Percentiles rank a stretch among this genome's conserved stretches.
phyloP scores from a whole-genome alignment of 2,329 filamentous ascomycete species.

The Epichloe sibirici region DNA sequence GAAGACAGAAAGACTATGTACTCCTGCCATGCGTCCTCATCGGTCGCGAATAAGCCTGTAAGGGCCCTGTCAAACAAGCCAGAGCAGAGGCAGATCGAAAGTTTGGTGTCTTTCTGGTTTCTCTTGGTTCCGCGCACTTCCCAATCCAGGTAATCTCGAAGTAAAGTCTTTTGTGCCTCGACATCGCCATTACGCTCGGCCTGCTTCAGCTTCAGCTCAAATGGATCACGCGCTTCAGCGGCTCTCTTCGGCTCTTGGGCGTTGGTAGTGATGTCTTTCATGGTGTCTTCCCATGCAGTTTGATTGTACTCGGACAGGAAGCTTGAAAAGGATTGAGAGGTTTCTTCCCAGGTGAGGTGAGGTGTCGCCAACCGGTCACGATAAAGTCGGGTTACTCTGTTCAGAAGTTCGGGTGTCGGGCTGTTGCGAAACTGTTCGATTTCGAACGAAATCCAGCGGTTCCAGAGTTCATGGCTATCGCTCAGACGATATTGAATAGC shows the following conservation, averaged over 20 bases:
- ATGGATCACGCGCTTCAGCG: constrained; percentile 46
- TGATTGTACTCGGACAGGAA: constrained; percentile 63
- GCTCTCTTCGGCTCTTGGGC: constrained; percentile 55
- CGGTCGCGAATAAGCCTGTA: constrained; percentile 54
- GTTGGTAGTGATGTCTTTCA: constrained; percentile 53
- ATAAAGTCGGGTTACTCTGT: constrained; percentile 57
- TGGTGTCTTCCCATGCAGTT: constrained; percentile 58
- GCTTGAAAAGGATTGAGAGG: constrained; percentile 60
- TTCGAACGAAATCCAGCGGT: constrained; percentile 63
- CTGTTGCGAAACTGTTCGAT: constrained; percentile 51
- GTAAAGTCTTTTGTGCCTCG: constrained; percentile 37
- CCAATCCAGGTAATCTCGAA: constrained; percentile 71
- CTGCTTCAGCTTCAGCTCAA: constrained; percentile 53
- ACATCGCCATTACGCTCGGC: constrained; percentile 44
- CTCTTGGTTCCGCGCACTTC: constrained; percentile 52
- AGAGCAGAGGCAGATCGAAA: constrained; percentile 39
- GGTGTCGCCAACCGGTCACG: constrained; percentile 59
- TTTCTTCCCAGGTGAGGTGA: constrained; percentile 63
- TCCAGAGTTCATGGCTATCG: constrained; percentile 70
- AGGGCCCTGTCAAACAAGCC: constrained; percentile 73
- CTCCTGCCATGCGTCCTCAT: constrained; percentile 71
- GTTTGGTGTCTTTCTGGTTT: constrained; percentile 33
- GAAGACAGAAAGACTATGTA: constrained; percentile 63
- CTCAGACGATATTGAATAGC: constrained; percentile 61
- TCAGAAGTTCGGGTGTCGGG: constrained; percentile 42